Evolutionary conservation across 345 rosid species (phyloP).

Genomic region (Eucalyptus curtisii): DNA sequence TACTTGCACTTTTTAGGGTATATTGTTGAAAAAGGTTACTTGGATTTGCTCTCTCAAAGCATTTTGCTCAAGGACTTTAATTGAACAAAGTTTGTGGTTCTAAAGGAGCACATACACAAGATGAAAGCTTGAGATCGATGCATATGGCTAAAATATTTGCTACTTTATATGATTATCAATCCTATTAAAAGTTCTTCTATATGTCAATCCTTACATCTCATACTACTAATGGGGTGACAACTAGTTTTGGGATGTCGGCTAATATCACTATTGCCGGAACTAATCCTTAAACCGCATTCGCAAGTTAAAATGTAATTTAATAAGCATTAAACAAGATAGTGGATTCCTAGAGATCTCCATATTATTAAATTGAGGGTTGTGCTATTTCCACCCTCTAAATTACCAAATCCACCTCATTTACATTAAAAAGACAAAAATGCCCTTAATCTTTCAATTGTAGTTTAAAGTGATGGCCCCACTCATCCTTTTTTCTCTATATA

Average conservation of each 20-base stretch:
- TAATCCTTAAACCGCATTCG: neutral
- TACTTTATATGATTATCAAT: neutral
- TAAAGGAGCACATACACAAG: neutral
- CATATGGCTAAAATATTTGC: too few relatives aligned
- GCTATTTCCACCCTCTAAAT: too few relatives aligned
- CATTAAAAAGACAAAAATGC: too few relatives aligned
- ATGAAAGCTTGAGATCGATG: neutral
- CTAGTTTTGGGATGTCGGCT: neutral
- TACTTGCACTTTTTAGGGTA: neutral
- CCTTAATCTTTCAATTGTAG: neutral
- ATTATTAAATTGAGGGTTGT: neutral
- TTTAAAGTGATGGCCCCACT: neutral
- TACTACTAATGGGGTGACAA: neutral
- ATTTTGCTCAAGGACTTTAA: neutral
- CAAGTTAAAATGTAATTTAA: neutral
- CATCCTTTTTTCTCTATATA: neutral
- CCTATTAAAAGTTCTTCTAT: neutral
- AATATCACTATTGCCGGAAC: neutral
- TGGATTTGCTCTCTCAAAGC: neutral
- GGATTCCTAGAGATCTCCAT: neutral
- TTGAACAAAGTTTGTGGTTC: neutral
- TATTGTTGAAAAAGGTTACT: neutral
- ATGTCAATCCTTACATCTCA: neutral
- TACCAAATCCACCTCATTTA: too few relatives aligned
- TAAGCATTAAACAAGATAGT: neutral